Conservation (phyloP, 2,329 filamentous ascomycete species). For the Penicillium thymicola region DNA sequence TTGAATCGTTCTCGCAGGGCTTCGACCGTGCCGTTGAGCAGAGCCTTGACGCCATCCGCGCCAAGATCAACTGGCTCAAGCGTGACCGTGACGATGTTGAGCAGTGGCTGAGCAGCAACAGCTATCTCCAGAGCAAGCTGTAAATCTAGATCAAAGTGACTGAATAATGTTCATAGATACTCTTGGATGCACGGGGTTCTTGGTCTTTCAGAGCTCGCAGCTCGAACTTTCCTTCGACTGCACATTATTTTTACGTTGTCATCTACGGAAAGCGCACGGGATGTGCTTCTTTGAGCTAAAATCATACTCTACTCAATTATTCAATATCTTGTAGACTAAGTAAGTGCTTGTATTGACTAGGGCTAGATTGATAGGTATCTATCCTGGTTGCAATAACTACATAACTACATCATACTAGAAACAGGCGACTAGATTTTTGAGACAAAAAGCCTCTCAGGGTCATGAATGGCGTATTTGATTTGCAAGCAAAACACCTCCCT, state of each 20-base stretch:
- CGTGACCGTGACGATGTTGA: constrained; percentile 76
- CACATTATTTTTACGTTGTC: neutral
- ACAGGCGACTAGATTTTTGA: neutral
- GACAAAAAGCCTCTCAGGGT: neutral
- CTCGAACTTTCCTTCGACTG: neutral
- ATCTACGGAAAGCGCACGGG: constrained; percentile 1
- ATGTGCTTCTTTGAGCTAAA: constrained; percentile 1
- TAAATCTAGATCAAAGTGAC: constrained; percentile 12
- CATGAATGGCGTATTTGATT: neutral
- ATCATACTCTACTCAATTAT: constrained; percentile 8
- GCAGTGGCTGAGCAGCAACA: constrained; percentile 65
- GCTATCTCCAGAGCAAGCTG: constrained; percentile 51
- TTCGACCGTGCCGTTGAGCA: constrained; percentile 89
- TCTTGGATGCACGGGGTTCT: neutral
- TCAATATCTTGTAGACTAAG: neutral
- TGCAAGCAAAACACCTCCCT: neutral
- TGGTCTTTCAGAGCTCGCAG: neutral
- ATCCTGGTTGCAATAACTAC: neutral
- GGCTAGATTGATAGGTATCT: neutral
- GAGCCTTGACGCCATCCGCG: constrained; percentile 76
- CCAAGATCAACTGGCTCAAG: constrained; percentile 78
- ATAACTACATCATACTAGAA: neutral
- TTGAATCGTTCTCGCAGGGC: constrained; percentile 42
- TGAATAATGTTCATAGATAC: neutral
- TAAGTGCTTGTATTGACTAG: neutral